Evolutionary conservation across 2,329 filamentous ascomycete species (phyloP), one percentile per base, ranked within the genome.

Genomic region (Sporothrix variecibatus): DNA sequence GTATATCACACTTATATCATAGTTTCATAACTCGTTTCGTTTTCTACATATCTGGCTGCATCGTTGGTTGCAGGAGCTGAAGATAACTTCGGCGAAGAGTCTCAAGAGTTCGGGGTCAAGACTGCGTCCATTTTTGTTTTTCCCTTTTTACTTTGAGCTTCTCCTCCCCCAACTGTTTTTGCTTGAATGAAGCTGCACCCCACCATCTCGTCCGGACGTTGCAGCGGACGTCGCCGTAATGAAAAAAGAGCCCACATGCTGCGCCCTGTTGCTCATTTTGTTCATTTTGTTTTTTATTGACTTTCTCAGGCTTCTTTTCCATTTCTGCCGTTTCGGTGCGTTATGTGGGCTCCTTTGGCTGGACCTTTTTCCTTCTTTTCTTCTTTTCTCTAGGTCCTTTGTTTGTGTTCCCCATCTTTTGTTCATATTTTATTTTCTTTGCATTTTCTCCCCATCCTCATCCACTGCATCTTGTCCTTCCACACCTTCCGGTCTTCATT

Each of bases 181-280:
- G 7, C 49, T 23, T 53, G 7, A 9, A n/a, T 9, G n/a, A 2
- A 11, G 49, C 43, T 8, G 15, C 56, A 31, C 60, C 11, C n/a
- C 60, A 40, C 38, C 31, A 34, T 28, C 20, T 23, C 11, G 8
- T 31, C 65, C 26, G 65, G 65, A 51, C 23, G 65, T 23, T 69
- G 43, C 65, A 51, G 9, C 65, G 65, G 65, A 69, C 4, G 43
- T 53, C 65, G 65, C 65, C 65, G 65, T 69, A 69, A 69, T 69
- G 26, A 69, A 26, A 69, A 17, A 3, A 34, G 8, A 34, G 43
- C 26, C 65, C 65, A 69, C 65, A 23, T 69, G 26, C 65, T 53
- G 65, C 62, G 62, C 62, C 62, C n/a, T 46, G 62, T 43, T 65
- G 49, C 20, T 49, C 43, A 49, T 49, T 38, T 68, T 46, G 46